phyloP scores from a whole-genome alignment of 306 rosid genomes.

The Hippophae gyantsensis region DNA sequence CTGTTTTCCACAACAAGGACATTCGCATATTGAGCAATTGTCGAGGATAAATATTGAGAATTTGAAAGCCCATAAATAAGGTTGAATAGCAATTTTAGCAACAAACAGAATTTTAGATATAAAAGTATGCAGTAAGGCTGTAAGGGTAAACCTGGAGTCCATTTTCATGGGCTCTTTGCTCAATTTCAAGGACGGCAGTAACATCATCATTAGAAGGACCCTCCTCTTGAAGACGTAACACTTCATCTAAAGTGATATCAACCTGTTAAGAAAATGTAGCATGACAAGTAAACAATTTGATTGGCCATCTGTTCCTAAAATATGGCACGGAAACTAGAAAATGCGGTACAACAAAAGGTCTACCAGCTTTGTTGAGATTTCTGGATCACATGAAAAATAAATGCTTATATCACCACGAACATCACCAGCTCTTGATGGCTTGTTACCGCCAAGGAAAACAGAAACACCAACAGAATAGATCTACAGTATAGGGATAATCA shows the following conservation, averaged over 20 bases:
- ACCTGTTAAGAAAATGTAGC: slow-evolving; percentile 43
- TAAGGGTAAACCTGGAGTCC: slow-evolving; percentile 67
- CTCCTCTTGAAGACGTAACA: slow-evolving; percentile 80
- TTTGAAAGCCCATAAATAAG: neutral
- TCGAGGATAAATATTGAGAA: slow-evolving; percentile 13
- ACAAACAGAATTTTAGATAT: slow-evolving; percentile 3
- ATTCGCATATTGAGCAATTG: neutral
- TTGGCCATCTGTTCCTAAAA: slow-evolving; percentile 9
- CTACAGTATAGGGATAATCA: slow-evolving; percentile 35
- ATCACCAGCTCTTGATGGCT: slow-evolving; percentile 76
- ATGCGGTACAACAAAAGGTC: slow-evolving; percentile 13
- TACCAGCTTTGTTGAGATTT: slow-evolving; percentile 84
- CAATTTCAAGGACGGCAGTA: slow-evolving; percentile 77
- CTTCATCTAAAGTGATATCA: slow-evolving; percentile 83
- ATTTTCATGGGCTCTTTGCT: slow-evolving; percentile 92
- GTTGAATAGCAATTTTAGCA: neutral
- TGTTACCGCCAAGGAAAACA: slow-evolving; percentile 87
- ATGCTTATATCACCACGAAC: slow-evolving; percentile 88
- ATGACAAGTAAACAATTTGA: slow-evolving; percentile 11
- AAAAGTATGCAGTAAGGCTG: slow-evolving; percentile 12
- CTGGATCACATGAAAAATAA: slow-evolving; percentile 91
- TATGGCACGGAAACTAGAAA: neutral
- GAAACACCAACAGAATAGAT: slow-evolving; percentile 84
- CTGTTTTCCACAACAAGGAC: too few relatives aligned
- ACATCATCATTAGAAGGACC: slow-evolving; percentile 84